These are phyloP conservation scores for Sclerotinia borealis DNA, from an alignment of 2,329 filamentous ascomycete genomes.

Conservation along the genomic window DNA sequence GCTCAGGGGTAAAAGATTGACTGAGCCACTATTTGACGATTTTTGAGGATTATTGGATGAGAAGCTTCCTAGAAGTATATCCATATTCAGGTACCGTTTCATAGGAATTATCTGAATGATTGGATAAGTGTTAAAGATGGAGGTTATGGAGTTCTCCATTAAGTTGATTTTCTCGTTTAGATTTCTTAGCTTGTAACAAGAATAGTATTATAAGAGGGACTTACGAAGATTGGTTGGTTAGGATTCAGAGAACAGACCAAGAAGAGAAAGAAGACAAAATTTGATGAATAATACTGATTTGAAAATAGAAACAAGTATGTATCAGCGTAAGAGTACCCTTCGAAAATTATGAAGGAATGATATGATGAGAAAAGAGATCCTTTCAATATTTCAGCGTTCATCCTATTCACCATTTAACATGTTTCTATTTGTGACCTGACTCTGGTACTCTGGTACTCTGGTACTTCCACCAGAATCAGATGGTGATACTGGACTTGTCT, in stretches of 20 bases:
- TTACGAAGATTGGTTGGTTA: conserved; percentile 1
- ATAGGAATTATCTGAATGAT: background rate
- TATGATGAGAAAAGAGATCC: background rate
- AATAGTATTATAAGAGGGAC: background rate
- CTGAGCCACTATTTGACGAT: conserved; percentile 1
- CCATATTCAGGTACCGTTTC: conserved; percentile 7
- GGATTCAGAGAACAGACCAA: background rate
- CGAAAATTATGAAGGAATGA: background rate
- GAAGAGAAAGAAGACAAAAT: background rate
- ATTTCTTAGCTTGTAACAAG: conserved; percentile 1
- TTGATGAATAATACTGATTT: background rate
- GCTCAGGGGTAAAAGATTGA: conserved; percentile 6
- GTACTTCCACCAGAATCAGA: background rate
- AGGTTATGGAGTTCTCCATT: background rate
- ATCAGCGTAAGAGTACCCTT: background rate
- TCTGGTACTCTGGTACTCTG: background rate
- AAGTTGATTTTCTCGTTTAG: conserved; percentile 3
- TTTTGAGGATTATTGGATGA: background rate
- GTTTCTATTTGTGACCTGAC: background rate
- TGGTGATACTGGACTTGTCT: conserved; percentile 7
- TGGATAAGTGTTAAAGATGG: background rate
- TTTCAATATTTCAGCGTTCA: background rate
- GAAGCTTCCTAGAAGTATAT: background rate
- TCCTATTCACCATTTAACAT: background rate
- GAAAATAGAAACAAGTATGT: background rate